Base-by-base conservation (phyloP, 148 eudicot genomes). In the Simmondsia chinensis region DNA sequence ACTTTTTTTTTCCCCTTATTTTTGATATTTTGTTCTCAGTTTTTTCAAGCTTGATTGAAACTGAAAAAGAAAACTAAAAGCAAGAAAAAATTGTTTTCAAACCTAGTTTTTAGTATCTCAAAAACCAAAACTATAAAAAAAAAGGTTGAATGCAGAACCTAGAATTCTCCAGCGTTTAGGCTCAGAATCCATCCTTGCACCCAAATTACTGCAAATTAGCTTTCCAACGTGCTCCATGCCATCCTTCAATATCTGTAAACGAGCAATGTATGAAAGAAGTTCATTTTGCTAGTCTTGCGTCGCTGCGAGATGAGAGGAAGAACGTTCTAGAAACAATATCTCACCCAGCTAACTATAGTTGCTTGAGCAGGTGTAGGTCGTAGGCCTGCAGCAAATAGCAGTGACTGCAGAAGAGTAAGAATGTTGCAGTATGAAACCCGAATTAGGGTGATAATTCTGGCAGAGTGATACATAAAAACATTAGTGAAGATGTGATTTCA, bases 361-460 rank as follows among this genome's bases (percentile, higher is more conserved):
- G 99, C 95, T 65, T 91, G 99, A 19, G 99, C 99, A 40, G 99
- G 99, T 22, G 99, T 91, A 52, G 99, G 99, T 56, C 95, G 83
- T 70, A 91, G 74, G 44, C 99, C 99, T 68, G 99, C 99, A 76
- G 99, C 99, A 82, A 79, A 91, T 54, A 91, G 78, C 65, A 91
- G 79, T 42, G 99, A 91, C 99, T 89, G 97, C 75, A 81, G 70
- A 70, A 63, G 68, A 76, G 54, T 69, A 73, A 73, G 65, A 35
- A 46, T 48, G 59, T 60, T 49, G 39, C 48, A 55, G 56, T 47
- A 60, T 36, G 20, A 53, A 56, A 14, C 32, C 26, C 25, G 26
- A 38, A 47, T n/a, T 55, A 33, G 54, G 41, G 26, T 4, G 23
- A 27, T 17, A 33, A 28, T 42, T 23, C 21, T 9, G n/a, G 15